phyloP scores from a whole-genome alignment of 2,329 filamentous ascomycete species.

The Hypoxylon sp. region DNA sequence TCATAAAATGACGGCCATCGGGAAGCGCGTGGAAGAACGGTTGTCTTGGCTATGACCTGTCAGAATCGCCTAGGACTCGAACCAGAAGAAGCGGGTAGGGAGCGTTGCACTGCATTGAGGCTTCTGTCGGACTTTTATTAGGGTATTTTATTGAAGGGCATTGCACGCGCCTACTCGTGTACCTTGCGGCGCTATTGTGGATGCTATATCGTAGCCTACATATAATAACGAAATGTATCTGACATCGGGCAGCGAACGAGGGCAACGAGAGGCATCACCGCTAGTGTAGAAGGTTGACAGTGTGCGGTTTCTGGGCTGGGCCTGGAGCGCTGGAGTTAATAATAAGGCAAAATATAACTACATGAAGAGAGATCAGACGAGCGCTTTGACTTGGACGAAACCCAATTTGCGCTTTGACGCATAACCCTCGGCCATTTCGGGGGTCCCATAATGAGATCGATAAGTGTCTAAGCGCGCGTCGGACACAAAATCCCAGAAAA shows the following conservation, averaged over 20 bases:
- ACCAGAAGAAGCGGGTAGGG: conserved; percentile 6
- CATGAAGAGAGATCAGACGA: conserved; percentile 43
- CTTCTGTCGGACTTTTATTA: conserved; percentile 39
- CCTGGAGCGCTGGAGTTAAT: conserved; percentile 18
- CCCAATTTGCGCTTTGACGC: conserved; percentile 46
- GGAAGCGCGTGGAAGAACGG: conserved; percentile 25
- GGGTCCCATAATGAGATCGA: conserved; percentile 41
- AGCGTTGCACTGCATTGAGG: conserved; percentile 42
- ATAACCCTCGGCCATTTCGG: conserved; percentile 35
- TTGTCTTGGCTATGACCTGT: conserved; percentile 43
- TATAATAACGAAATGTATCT: conserved; percentile 24
- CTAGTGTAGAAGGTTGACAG: neutral
- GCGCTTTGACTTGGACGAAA: conserved; percentile 45
- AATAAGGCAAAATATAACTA: conserved; percentile 28
- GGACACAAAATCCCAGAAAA: conserved; percentile 35
- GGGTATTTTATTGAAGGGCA: conserved; percentile 39
- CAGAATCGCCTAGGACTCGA: conserved; percentile 25
- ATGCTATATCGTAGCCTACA: conserved; percentile 38
- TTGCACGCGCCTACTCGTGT: conserved; percentile 36
- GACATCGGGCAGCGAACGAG: conserved; percentile 30
- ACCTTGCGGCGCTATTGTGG: conserved; percentile 29
- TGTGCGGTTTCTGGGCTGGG: conserved; percentile 4
- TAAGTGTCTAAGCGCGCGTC: conserved; percentile 43
- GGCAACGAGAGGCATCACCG: conserved; percentile 8
- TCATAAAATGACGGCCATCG: conserved; percentile 26